These are phyloP conservation scores for Globisporangium okanoganense DNA, from an alignment of 352 stramenopile species.

Conservation along the genomic window DNA sequence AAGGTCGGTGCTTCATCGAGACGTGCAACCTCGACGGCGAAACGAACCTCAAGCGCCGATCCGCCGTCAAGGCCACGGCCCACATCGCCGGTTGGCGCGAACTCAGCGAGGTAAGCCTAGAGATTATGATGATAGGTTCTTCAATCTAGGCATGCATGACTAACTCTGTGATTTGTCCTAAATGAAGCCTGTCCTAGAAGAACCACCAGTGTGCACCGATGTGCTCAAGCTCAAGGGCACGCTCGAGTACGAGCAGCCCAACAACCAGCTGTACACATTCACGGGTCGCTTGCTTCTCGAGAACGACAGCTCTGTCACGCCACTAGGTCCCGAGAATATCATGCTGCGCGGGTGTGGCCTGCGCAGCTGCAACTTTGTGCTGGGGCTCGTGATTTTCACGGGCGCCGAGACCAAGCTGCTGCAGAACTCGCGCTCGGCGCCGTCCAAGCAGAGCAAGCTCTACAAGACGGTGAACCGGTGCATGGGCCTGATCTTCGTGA, in stretches of 20 bases:
- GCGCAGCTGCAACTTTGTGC: constrained; percentile 46
- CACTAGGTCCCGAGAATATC: constrained; percentile 67
- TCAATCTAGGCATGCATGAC: not conserved
- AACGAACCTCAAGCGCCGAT: constrained; percentile 90
- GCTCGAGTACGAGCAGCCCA: constrained; percentile 72
- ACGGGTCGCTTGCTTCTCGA: constrained; percentile 44
- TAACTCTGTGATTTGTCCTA: not conserved
- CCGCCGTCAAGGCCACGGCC: constrained; percentile 44
- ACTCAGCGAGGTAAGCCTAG: constrained; percentile 34
- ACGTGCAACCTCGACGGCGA: constrained; percentile 93
- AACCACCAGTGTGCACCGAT: constrained; percentile 8
- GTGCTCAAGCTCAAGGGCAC: constrained; percentile 29
- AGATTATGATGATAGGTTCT: not conserved
- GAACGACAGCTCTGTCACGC: constrained; percentile 22
- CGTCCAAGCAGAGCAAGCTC: constrained; percentile 71
- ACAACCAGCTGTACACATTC: constrained; percentile 78
- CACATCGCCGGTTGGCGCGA: constrained; percentile 49
- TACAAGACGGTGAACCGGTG: constrained; percentile 66
- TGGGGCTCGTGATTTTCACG: constrained; percentile 88
- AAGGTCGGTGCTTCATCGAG: constrained; percentile 88
- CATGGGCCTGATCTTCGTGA: constrained; percentile 67
- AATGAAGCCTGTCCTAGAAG: constrained; percentile 21
- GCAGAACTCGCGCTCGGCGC: constrained; percentile 60
- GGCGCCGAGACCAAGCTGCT: constrained; percentile 87
- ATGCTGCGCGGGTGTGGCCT: constrained; percentile 81